Base-by-base conservation (phyloP, 768 basidiomycete genomes). In the Lactarius sanguifluus region DNA sequence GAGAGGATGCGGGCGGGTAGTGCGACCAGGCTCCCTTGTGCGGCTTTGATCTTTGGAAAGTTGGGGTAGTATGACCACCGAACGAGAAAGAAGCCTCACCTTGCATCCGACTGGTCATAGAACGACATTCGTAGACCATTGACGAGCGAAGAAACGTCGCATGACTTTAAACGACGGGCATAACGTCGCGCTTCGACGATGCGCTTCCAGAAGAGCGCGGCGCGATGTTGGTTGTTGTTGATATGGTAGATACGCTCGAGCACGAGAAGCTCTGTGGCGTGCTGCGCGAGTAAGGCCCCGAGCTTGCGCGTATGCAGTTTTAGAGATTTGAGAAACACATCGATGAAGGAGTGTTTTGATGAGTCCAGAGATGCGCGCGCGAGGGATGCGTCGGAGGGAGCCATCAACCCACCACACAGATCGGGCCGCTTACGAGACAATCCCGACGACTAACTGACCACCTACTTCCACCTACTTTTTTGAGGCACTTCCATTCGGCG, bases 231-330 rank as follows among this genome's bases (percentile, higher is more conserved):
- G 70, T 92, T 93, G 72, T 89, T 91, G 69, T 85, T 86, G 71
- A 90, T 91, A 77, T 93, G 92, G 73, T 87, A 87, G 2, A 92
- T 73, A 66, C 88, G 80, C 70, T 87, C 85, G 41, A 92, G 78
- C 23, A 90, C 75, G 60, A 82, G 82, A 6, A 85, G 73, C 71
- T 91, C 89, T 32, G 83, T 80, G 3, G 76, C 70, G 50, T 83
- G 79, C 16, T 78, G 73, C 18, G 77, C 67, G 55, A 85, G 70
- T 13, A 78, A 76, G 47, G 78, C 72, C 57, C 81, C 82, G 20
- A 90, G 79, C 34, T 81, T 80, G 38, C 87, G 84, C n/a, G 82
- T 79, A 69, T 77, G 78, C 57, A 75, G 32, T 73, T 85, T 91
- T 57, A 91, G 79, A 59, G 80, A 78, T 72, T 90, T 92, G 15